Base-by-base conservation (phyloP, 2,329 filamentous ascomycete genomes). In the Sphaerulina musiva region DNA sequence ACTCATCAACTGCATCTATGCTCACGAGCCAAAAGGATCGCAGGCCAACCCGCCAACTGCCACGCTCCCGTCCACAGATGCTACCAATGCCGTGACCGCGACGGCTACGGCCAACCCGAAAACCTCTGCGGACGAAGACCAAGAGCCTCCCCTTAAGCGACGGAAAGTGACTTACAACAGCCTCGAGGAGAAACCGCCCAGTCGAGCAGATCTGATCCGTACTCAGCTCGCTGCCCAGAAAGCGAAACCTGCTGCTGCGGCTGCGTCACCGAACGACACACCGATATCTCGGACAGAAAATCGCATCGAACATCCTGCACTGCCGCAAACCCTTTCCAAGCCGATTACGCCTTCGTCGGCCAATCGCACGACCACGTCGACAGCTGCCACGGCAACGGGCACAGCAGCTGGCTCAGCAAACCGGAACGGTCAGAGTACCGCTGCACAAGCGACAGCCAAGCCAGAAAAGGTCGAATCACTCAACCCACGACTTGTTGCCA, bases 401-500 rank as follows among this genome's bases (percentile, higher is more conserved):
- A 46, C 43, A 34, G 32, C 49, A 53, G 44, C 31, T 26, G 40
- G 29, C 6, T 23, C 57, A 47, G 54, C 53, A 59, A 59, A 55
- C 54, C 56, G 54, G 53, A 45, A 34, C 12, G 48, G 48, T 43
- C 40, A 38, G n/a, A 12, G 38, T 26, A 26, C 29, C 31, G 43
- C 40, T 40, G 44, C 39, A 38, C 41, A 38, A 6, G 14, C 50
- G 23, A 32, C 31, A 8, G 29, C 32, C 38, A 55, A 58, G 12
- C 23, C 41, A 10, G 56, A 51, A 41, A 56, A 60, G 46, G 46
- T 59, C 36, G 67, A 70, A 39, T 55, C 48, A 14, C 76, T 91
- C 36, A 87, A 87, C 60, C 87, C 87, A 46, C 80, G 86, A 6
- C 75, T 82, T 39, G 74, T 91, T 2, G 76, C 78, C 53, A 72